phyloP scores from a whole-genome alignment of 1,139 yeast genomes.

The Nakaseomyces delphensis region DNA sequence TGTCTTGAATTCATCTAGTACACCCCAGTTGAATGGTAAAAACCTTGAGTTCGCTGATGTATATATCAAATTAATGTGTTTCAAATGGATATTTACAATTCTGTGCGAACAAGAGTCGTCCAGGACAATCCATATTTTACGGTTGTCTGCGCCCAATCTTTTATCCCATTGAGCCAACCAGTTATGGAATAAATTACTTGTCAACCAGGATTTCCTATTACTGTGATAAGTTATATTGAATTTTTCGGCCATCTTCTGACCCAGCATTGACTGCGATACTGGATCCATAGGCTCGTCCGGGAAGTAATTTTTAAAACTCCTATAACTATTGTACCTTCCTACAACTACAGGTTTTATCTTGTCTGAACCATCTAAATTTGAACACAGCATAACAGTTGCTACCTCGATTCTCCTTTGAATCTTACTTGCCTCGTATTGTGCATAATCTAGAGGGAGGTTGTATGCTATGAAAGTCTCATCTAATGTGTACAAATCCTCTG shows the following conservation, averaged over 20 bases:
- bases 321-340: constrained; percentile 48
- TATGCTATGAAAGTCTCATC: constrained; percentile 57
- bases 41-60: constrained; percentile 37
- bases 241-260: constrained; percentile 41
- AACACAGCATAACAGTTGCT: constrained; percentile 53
- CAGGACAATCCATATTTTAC: constrained; percentile 47
- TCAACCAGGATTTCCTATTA: constrained; percentile 56
- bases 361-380: constrained; percentile 56
- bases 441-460: constrained; percentile 53
- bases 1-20: constrained; percentile 52
- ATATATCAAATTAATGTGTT: constrained; percentile 41
- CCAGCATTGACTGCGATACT: constrained; percentile 22
- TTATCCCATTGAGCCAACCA: constrained; percentile 55
- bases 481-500: constrained; percentile 49
- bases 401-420: constrained; percentile 32
- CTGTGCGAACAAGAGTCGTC: constrained; percentile 62
- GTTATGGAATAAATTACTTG: constrained; percentile 56
- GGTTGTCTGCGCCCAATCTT: constrained; percentile 37
- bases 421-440: constrained; percentile 43
- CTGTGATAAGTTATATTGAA: constrained; percentile 51
- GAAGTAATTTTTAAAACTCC: constrained; percentile 41
- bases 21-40: constrained; percentile 59
- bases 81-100: constrained; percentile 47
- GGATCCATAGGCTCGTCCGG: constrained; percentile 26
- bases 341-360: constrained; percentile 52